Percentiles rank a stretch among this genome's conserved stretches.
These are phyloP conservation scores for Strigomonas culicis DNA, from an alignment of 208 protist species.

Conservation along the genomic window DNA sequence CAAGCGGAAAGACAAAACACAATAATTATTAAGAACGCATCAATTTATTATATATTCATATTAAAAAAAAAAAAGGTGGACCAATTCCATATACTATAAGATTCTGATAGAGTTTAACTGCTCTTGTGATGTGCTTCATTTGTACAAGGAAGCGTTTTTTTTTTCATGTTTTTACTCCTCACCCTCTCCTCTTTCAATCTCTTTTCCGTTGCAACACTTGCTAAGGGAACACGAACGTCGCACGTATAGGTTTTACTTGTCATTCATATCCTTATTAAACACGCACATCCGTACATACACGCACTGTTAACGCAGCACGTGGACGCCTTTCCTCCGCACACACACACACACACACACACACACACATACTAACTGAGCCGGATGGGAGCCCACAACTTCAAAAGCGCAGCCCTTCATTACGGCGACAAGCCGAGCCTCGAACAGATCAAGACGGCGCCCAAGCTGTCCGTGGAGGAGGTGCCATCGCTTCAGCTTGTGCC, in stretches of 20 bases:
- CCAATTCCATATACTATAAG: no score
- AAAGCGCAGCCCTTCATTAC: background rate
- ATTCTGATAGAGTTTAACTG: no score
- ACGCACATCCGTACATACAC: no score
- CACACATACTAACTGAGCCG: background rate
- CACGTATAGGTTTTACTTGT: no score
- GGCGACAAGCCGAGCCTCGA: slow-evolving; percentile 25
- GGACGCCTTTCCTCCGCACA: background rate
- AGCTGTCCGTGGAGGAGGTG: slow-evolving; percentile 48
- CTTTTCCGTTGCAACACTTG: no score
- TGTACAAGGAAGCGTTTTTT: background rate
- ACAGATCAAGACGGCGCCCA: slow-evolving; percentile 30
- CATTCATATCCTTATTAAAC: no score
- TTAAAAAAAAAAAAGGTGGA: slow-evolving; percentile 5
- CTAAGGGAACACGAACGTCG: no score
- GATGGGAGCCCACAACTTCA: slow-evolving; percentile 21
- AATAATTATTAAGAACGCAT: no score
- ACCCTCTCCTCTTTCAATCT: background rate
- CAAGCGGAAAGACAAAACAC: no score
- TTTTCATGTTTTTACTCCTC: slow-evolving; percentile 2
- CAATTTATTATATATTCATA: no score
- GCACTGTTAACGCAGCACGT: no score
- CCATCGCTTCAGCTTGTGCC: slow-evolving; percentile 51
- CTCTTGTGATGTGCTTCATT: background rate
- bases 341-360: slow-evolving; percentile 1